Evolutionary conservation across 352 stramenopile genomes (phyloP).

Genomic region (Pythium folliculosum): DNA sequence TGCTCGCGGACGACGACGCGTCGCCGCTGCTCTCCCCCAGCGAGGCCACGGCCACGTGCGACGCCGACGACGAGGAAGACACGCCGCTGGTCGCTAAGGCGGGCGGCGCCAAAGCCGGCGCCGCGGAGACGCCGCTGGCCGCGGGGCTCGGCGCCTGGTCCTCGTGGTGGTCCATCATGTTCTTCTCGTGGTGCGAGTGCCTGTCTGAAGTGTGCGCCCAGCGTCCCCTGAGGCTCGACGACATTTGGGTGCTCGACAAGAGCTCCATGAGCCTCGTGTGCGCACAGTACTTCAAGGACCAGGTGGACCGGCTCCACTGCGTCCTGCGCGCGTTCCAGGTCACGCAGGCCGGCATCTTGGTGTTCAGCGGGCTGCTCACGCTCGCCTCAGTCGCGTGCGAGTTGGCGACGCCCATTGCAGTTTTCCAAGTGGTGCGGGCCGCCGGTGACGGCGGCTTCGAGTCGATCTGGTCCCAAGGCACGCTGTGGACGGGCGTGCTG

Average conservation of each 20-base stretch:
- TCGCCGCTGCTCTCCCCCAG: slow-evolving; percentile 1
- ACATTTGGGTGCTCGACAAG: slow-evolving; percentile 53
- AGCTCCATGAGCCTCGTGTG: slow-evolving; percentile 39
- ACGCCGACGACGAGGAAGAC: slow-evolving; percentile 10
- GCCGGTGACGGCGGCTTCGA: slow-evolving; percentile 28
- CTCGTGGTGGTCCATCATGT: slow-evolving; percentile 34
- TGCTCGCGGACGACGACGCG: slow-evolving; percentile 20
- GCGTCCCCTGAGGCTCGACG: slow-evolving; percentile 30
- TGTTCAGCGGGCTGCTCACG: slow-evolving; percentile 41
- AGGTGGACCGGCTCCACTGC: slow-evolving; percentile 33
- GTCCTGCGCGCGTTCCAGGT: slow-evolving; percentile 39
- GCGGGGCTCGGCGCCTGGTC: slow-evolving; percentile 6
- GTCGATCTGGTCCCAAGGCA: slow-evolving; percentile 28
- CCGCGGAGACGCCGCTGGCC: slow-evolving; percentile 5
- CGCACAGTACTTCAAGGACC: slow-evolving; percentile 34
- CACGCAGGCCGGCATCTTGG: slow-evolving; percentile 35
- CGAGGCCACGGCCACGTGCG: background rate
- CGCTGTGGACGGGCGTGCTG: slow-evolving; percentile 36
- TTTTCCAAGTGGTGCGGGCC: slow-evolving; percentile 46
- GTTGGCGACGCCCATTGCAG: slow-evolving; percentile 38
- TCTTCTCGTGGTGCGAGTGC: slow-evolving; percentile 40
- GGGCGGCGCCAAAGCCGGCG: background rate
- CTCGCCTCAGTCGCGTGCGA: slow-evolving; percentile 43
- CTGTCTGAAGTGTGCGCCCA: slow-evolving; percentile 29
- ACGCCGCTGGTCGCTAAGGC: slow-evolving; percentile 5